A percentile compares a stretch with the other conserved stretches of the same genome.
These are phyloP conservation scores for Purpureocillium lavendulum DNA, from an alignment of 2,329 filamentous ascomycete species.

Conservation along the genomic window DNA sequence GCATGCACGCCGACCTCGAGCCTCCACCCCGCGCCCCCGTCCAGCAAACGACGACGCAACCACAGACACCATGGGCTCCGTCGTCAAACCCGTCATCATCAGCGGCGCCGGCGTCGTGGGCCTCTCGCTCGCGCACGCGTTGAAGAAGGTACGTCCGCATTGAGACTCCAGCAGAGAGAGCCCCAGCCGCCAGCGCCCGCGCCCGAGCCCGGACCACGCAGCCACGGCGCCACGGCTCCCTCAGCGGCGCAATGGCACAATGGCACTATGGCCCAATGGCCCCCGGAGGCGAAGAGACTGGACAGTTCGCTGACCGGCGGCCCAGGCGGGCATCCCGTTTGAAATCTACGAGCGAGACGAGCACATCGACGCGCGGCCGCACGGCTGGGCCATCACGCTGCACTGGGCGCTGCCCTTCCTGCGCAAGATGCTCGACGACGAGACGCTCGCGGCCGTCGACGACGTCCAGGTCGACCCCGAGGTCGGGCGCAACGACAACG, in stretches of 20 bases:
- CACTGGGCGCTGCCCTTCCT: constrained; percentile 43
- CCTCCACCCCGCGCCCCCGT: neutral
- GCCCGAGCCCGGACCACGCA: neutral
- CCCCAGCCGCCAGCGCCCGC: too few relatives aligned
- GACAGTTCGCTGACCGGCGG: neutral
- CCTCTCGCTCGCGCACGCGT: constrained; percentile 25
- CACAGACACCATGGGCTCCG: constrained; percentile 3
- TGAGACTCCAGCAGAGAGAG: neutral
- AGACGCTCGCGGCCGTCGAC: constrained; percentile 14
- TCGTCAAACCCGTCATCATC: constrained; percentile 21
- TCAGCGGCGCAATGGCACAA: too few relatives aligned
- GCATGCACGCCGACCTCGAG: neutral
- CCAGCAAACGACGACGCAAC: neutral
- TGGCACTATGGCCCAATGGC: too few relatives aligned
- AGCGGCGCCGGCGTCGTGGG: constrained; percentile 28
- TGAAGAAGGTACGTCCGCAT: constrained; percentile 19
- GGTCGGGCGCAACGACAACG: constrained; percentile 28
- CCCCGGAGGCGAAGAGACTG: too few relatives aligned
- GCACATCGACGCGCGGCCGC: constrained; percentile 19
- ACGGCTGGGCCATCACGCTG: constrained; percentile 53
- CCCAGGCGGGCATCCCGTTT: constrained; percentile 21
- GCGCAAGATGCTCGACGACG: constrained; percentile 13
- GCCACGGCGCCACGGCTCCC: neutral
- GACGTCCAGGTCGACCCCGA: constrained; percentile 22
- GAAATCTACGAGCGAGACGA: constrained; percentile 21